These are phyloP conservation scores for Sphagnurus paluster DNA, from an alignment of 1,284 basidiomycete species.

Conservation along the genomic window DNA sequence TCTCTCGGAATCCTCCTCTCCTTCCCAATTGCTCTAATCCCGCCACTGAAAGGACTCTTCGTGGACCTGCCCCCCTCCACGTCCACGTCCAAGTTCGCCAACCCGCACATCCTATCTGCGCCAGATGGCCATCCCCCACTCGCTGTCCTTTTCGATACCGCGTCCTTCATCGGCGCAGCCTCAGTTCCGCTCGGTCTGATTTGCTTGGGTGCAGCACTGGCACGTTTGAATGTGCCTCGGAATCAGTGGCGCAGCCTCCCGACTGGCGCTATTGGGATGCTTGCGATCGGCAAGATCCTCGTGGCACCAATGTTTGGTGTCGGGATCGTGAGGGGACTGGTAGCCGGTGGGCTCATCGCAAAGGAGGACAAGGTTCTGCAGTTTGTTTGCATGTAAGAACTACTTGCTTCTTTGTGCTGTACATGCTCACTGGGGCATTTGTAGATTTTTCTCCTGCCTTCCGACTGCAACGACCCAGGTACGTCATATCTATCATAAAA, in stretches of 20 bases:
- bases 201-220: slow-evolving; percentile 73
- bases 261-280: slow-evolving; percentile 58
- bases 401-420: background rate
- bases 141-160: slow-evolving; percentile 63
- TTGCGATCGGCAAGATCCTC: slow-evolving; percentile 67
- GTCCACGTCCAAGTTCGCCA: slow-evolving; percentile 14
- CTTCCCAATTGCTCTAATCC: slow-evolving; percentile 66
- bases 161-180: slow-evolving; percentile 70
- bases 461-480: slow-evolving; percentile 60
- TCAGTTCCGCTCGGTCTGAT: slow-evolving; percentile 74
- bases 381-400: slow-evolving; percentile 70
- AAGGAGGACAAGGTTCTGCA: slow-evolving; percentile 59
- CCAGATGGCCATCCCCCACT: slow-evolving; percentile 80
- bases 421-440: background rate
- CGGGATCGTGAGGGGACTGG: slow-evolving; percentile 56
- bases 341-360: slow-evolving; percentile 48
- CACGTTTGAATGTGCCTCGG: slow-evolving; percentile 58
- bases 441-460: slow-evolving; percentile 62
- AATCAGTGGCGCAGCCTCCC: slow-evolving; percentile 58
- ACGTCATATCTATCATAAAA: background rate
- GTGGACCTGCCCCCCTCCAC: slow-evolving; percentile 45
- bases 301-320: slow-evolving; percentile 73
- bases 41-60: slow-evolving; percentile 73
- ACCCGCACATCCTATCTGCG: slow-evolving; percentile 52
- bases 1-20: slow-evolving; percentile 68